Percentiles rank a stretch among this genome's conserved stretches.
phyloP scores from a whole-genome alignment of 2,329 filamentous ascomycete species.

The Tolypocladium endophyticum region DNA sequence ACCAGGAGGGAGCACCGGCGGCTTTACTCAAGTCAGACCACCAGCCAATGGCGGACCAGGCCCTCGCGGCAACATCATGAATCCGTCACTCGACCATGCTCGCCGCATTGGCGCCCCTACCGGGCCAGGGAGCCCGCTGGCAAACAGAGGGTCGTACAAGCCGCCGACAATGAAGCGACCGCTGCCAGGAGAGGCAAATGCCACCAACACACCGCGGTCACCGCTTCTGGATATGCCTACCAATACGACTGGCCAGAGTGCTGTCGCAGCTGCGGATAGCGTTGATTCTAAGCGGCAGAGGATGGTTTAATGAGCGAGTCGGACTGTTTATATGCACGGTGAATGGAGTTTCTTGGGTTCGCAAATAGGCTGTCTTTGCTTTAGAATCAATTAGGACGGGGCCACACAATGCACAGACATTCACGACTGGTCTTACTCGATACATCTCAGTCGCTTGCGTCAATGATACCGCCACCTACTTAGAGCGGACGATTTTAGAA shows the following conservation, averaged over 20 bases:
- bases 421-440: background rate
- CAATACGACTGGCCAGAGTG: conserved; percentile 24
- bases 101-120: conserved; percentile 50
- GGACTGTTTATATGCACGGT: background rate
- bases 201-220: conserved; percentile 20
- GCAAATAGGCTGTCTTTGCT: background rate
- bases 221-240: conserved; percentile 40
- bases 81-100: conserved; percentile 42
- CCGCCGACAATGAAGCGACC: conserved; percentile 50
- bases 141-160: conserved; percentile 47
- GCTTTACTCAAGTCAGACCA: conserved; percentile 20
- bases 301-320: conserved; percentile 18
- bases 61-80: conserved; percentile 31
- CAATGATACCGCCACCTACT: background rate
- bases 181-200: conserved; percentile 17
- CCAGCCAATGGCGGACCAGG: conserved; percentile 14
- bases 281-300: conserved; percentile 44
- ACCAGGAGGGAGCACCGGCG: conserved; percentile 11
- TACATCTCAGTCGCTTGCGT: background rate
- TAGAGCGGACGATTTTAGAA: too few relatives aligned
- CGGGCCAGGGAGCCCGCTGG: conserved; percentile 42
- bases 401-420: background rate
- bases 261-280: conserved; percentile 12
- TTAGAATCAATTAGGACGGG: background rate
- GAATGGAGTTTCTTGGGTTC: background rate